Evolutionary conservation across 2,329 filamentous ascomycete genomes (phyloP), one percentile per base, ranked within the genome.

Genomic region (Fusarium praegraminearum): DNA sequence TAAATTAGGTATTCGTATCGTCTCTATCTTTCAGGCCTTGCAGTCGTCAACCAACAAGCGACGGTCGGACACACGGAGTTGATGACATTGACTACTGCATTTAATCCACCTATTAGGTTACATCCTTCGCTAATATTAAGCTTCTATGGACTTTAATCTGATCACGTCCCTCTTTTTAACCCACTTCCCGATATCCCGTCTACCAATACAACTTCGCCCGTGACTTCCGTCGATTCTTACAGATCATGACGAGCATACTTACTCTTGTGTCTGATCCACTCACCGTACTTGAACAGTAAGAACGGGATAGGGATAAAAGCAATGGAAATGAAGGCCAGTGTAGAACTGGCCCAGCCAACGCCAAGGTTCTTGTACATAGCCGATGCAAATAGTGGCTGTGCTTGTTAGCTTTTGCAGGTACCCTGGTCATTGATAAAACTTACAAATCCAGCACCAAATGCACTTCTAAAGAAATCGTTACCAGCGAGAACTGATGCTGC

Each of bases 401-500:
- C 1, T 7, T 36, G 11, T 52, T 43, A 52, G 41, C 9, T 28
- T 36, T 7, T 9, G 4, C 4, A 1, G 0, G 1, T 12, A 16
- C 24, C 30, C 20, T 20, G 10, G 24, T 22, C 2, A 8, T n/a
- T 1, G 16, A 22, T 3, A 4, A 7, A 3, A 30, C 30, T 55
- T 55, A 46, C 36, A n/a, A 69, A 46, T 2, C 59, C 22, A 4
- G 57, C 30, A 38, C 49, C 47, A 44, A 57, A 65, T 2, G 54
- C 46, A 15, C 62, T 65, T 12, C 51, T 30, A 12, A 62, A 67
- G 18, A 45, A 15, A 16, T 45, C 12, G 5, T 36, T 67, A 5
- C 59, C 54, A 5, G 62, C 68, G 3, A 59, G 33, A 1, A 65
- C 51, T 1, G 55, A 61, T 7, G 52, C 62, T 30, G 40, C 52